Evolutionary conservation across 129 eudicot genomes (phyloP).

Genomic region (Chrysanthemum makinoi): DNA sequence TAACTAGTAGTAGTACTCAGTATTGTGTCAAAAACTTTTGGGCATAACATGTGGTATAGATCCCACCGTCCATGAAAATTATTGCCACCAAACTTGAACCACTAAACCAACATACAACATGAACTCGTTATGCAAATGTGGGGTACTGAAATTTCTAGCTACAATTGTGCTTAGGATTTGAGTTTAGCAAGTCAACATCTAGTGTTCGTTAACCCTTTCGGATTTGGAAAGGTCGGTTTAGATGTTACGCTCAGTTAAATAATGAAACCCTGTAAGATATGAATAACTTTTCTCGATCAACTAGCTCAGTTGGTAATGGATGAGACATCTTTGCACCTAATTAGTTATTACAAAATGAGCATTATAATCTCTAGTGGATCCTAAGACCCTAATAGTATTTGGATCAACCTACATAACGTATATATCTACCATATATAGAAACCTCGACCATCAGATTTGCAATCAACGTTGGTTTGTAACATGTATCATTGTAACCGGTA

Average conservation of each 20-base stretch:
- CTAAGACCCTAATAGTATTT: no score
- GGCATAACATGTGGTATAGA: conserved; percentile 30
- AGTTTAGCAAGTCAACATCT: conserved; percentile 6
- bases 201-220: conserved; percentile 1
- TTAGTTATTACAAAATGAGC: no score
- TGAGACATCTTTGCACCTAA: no score
- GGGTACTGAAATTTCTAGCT: not conserved
- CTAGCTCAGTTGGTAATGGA: no score
- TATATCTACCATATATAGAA: no score
- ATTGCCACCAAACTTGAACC: conserved; percentile 34
- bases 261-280: no score
- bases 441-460: no score
- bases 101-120: conserved; percentile 32
- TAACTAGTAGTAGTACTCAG: not conserved
- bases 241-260: not conserved
- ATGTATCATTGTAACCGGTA: no score
- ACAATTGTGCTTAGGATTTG: not conserved
- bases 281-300: no score
- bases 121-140: not conserved
- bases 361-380: no score
- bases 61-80: conserved; percentile 33
- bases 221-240: conserved; percentile 10
- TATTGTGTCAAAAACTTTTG: conserved; percentile 17
- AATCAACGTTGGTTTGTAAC: no score
- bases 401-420: no score